These are phyloP conservation scores for Debaryomycetaceae sp. DNA, from an alignment of 1,139 yeast genomes.

Conservation along the genomic window DNA sequence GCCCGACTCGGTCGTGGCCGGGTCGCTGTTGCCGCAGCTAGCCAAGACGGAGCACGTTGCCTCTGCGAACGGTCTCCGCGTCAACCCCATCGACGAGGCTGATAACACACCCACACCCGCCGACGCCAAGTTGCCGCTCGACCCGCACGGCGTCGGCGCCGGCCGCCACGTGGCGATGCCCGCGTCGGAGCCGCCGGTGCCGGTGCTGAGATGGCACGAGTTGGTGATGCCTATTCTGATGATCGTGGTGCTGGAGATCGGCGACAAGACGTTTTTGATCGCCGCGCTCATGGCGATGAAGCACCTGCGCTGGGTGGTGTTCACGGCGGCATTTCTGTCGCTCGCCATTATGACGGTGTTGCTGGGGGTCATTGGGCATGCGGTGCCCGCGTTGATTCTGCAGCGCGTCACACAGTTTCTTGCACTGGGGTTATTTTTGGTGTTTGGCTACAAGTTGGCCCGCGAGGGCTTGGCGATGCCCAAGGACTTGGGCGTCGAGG, in stretches of 20 bases:
- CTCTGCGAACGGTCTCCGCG: slow-evolving; percentile 9
- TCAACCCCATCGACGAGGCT: slow-evolving; percentile 21
- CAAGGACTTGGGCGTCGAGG: slow-evolving; percentile 80
- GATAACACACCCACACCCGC: slow-evolving; percentile 30
- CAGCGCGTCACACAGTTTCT: slow-evolving; percentile 73
- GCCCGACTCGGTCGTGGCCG: neutral
- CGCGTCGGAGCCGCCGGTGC: slow-evolving; percentile 9
- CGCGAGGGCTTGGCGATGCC: slow-evolving; percentile 83
- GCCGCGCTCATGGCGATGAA: slow-evolving; percentile 99
- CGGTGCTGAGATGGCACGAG: slow-evolving; percentile 34
- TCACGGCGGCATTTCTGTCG: slow-evolving; percentile 84
- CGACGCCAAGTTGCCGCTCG: slow-evolving; percentile 21
- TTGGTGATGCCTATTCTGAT: slow-evolving; percentile 70
- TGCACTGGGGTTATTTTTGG: slow-evolving; percentile 76
- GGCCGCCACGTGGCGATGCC: neutral
- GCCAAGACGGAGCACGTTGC: neutral
- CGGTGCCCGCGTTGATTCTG: slow-evolving; percentile 80
- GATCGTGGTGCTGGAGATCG: slow-evolving; percentile 92
- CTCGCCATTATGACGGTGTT: slow-evolving; percentile 85
- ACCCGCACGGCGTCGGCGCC: slow-evolving; percentile 12
- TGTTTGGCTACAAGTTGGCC: slow-evolving; percentile 76
- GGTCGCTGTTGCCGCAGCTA: neutral
- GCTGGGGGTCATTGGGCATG: slow-evolving; percentile 88
- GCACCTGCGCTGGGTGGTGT: slow-evolving; percentile 75
- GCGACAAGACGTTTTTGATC: slow-evolving; percentile 93